Evolutionary conservation across 352 stramenopile species (phyloP), one percentile per base, ranked within the genome.

Genomic region (Phytophthora kernoviae): DNA sequence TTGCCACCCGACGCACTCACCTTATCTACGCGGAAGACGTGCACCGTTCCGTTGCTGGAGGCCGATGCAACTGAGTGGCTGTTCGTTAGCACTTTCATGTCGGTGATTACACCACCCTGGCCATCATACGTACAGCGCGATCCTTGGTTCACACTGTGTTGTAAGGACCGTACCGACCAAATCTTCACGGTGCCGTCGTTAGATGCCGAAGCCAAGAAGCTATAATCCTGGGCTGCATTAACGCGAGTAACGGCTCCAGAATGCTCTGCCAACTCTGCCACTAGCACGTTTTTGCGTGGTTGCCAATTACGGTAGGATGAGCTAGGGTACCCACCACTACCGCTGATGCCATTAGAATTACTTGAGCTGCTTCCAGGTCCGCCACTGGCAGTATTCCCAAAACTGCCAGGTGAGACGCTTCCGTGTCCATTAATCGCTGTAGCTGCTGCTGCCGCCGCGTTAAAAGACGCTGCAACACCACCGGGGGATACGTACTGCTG

Each of bases 11-110:
- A 71, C 6, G 78, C 66, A 56, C 75, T 90, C 36, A 94, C 79
- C 33, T 96, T 88, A 52, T 99, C 97, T 49, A 99, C 94, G 41
- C 94, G 87, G 85, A 98, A 99, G 2, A 99, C 91, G 67, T 99
- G 96, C 12, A 99, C 79, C 12, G 79, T 93, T 8, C 89, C 95
- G 42, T 97, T 91, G 45, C 81, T 95, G 2, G 81, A 96, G 2
- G 84, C 86, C 1, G 88, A 97, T 18, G 95, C 96, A 21, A 99
- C 86, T 20, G 95, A 98, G 69, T 99, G 96, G 44, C 81, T 97
- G 58, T 98, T 98, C 47, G 99, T 96, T 12, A 99, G 62, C 60
- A 98, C 94, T 37, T 91, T 87, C 68, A 98, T 90, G 75, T 99
- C 97, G 3, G 88, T 94, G 21, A 97, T 93, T 63, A 84, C 95